Evolutionary conservation across 306 rosid genomes (phyloP).

Genomic region (Glycine latifolia): DNA sequence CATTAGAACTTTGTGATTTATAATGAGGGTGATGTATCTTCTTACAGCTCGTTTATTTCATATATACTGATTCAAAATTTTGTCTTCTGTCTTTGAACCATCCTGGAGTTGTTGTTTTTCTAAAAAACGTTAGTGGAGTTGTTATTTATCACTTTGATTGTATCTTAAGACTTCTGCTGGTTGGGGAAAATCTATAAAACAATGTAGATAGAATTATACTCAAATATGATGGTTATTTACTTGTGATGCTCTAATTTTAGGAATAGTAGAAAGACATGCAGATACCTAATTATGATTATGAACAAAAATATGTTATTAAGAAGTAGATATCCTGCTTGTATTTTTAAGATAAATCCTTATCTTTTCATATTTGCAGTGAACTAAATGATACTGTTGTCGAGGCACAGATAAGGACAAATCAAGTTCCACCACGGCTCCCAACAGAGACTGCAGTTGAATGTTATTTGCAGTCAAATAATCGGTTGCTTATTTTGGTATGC

Average conservation of each 20-base stretch:
- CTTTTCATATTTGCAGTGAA: constrained; percentile 64
- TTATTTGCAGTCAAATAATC: constrained; percentile 64
- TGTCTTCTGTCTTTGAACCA: constrained; percentile 15
- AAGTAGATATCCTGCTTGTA: constrained; percentile 31
- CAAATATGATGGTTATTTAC: constrained; percentile 11
- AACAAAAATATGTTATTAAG: constrained; percentile 22
- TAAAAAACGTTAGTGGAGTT: background rate
- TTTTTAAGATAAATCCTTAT: constrained; percentile 36
- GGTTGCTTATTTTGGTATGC: constrained; percentile 81
- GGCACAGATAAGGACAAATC: constrained; percentile 56
- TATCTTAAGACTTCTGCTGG: background rate
- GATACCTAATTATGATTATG: constrained; percentile 16
- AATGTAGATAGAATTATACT: constrained; percentile 20
- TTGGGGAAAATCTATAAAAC: background rate
- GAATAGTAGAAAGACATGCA: background rate
- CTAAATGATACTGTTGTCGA: constrained; percentile 80
- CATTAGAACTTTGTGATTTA: constrained; percentile 1
- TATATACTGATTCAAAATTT: background rate
- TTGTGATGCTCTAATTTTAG: constrained; percentile 4
- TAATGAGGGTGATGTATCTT: background rate
- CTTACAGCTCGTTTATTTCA: constrained; percentile 20
- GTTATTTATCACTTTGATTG: background rate
- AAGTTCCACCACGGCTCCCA: constrained; percentile 69
- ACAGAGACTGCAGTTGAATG: constrained; percentile 57
- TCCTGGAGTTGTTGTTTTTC: background rate